These are phyloP conservation scores for Metschnikowia borealis DNA, from an alignment of 805 yeast genomes.

Conservation along the genomic window DNA sequence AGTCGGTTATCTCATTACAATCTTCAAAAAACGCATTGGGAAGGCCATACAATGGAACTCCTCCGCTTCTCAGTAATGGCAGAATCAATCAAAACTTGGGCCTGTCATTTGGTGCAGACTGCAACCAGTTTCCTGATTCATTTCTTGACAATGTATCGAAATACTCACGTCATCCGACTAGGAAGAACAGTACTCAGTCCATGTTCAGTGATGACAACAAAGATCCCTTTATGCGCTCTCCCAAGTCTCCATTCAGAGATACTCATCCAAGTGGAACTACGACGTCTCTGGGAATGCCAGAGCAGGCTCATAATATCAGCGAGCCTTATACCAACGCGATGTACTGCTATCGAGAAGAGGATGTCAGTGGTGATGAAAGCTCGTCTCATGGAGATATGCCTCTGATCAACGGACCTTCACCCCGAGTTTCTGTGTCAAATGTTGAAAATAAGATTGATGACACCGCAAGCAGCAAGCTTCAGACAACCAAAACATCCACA, in stretches of 20 bases:
- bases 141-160: slow-evolving; percentile 19
- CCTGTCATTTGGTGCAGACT: slow-evolving; percentile 3
- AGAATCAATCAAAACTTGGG: not conserved
- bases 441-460: slow-evolving; percentile 4
- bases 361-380: slow-evolving; percentile 25
- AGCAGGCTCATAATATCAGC: slow-evolving; percentile 18
- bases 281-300: slow-evolving; percentile 1
- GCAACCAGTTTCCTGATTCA: slow-evolving; percentile 22
- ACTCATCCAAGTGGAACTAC: not conserved
- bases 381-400: slow-evolving; percentile 29
- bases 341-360: slow-evolving; percentile 27
- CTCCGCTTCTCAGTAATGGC: slow-evolving; percentile 13
- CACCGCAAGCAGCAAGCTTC: slow-evolving; percentile 12
- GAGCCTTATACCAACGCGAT: slow-evolving; percentile 26
- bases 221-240: slow-evolving; percentile 9
- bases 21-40: slow-evolving; percentile 18
- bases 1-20: slow-evolving; percentile 23
- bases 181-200: slow-evolving; percentile 14
- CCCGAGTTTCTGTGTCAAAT: slow-evolving; percentile 1
- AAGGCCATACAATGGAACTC: slow-evolving; percentile 15
- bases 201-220: slow-evolving; percentile 12
- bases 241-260: slow-evolving; percentile 10
- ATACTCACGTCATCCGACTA: slow-evolving; percentile 12
- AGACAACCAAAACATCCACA: slow-evolving; percentile 28
- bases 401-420: slow-evolving; percentile 11